Evolutionary conservation across 1,284 basidiomycete genomes (phyloP).

Genomic region (Trichosporon faecale): DNA sequence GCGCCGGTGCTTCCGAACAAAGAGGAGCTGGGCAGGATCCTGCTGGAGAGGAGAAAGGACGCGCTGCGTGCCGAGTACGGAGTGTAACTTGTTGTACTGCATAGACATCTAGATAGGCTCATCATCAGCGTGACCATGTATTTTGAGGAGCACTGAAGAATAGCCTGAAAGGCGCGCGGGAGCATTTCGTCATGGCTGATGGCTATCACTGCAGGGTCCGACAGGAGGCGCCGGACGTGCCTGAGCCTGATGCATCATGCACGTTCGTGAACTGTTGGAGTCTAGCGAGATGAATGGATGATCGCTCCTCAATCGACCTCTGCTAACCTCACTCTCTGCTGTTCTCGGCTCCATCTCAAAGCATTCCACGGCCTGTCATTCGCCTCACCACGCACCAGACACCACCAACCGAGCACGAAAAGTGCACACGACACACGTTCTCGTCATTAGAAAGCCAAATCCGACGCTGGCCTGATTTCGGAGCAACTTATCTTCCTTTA

Average conservation of each 20-base stretch:
- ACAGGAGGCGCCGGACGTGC: slow-evolving; percentile 10
- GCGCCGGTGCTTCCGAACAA: slow-evolving; percentile 70
- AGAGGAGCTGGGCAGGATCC: slow-evolving; percentile 72
- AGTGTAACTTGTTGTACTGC: slow-evolving; percentile 28
- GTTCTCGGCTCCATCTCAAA: not conserved
- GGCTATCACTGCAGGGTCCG: not conserved
- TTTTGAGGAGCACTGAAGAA: not conserved
- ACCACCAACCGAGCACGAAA: not conserved
- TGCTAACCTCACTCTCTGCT: not conserved
- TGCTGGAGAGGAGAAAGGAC: slow-evolving; percentile 75
- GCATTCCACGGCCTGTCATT: not conserved
- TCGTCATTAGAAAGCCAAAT: not conserved
- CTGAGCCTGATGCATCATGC: slow-evolving; percentile 1
- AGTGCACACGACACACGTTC: slow-evolving; percentile 10
- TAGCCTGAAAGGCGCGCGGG: slow-evolving; percentile 5
- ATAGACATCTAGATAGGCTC: slow-evolving; percentile 11
- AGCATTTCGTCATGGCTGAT: slow-evolving; percentile 31
- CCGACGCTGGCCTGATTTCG: not conserved
- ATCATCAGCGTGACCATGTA: not conserved
- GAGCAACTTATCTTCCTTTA: not conserved
- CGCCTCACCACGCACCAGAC: not conserved
- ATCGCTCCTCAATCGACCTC: not conserved
- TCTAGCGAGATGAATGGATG: slow-evolving; percentile 1
- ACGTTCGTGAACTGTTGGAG: not conserved
- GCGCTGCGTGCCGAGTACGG: slow-evolving; percentile 76